Percentiles rank a stretch among this genome's conserved stretches.
phyloP scores from a whole-genome alignment of 1,139 yeast genomes.

The Pneumocystis carinii region DNA sequence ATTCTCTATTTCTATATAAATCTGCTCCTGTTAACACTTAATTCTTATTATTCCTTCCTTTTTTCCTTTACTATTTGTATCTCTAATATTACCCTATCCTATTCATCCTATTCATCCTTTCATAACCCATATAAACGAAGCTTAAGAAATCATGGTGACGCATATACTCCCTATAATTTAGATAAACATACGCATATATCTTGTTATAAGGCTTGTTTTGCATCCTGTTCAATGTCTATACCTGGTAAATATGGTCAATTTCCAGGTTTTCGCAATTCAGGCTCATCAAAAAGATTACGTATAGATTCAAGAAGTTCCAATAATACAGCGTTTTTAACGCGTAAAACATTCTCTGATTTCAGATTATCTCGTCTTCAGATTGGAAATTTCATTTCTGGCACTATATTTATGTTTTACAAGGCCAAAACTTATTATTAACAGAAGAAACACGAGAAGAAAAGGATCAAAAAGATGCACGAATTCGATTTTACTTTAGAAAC shows the following conservation, averaged over 20 bases:
- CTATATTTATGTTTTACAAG: not conserved
- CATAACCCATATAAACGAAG: too few relatives aligned
- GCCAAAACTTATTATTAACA: not conserved
- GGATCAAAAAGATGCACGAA: slow-evolving; percentile 14
- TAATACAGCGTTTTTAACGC: not conserved
- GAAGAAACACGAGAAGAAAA: not conserved
- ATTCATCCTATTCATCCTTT: too few relatives aligned
- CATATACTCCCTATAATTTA: not conserved
- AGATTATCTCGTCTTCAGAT: slow-evolving; percentile 16
- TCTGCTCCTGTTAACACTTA: too few relatives aligned
- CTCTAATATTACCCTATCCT: too few relatives aligned
- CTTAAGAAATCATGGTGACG: not conserved
- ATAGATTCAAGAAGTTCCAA: too few relatives aligned
- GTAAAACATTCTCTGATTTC: slow-evolving; percentile 15
- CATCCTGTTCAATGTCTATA: not conserved
- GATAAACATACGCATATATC: not conserved
- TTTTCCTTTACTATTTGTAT: too few relatives aligned
- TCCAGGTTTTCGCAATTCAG: not conserved
- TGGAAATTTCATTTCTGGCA: slow-evolving; percentile 15
- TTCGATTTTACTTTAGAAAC: slow-evolving; percentile 9
- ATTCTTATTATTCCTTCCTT: too few relatives aligned
- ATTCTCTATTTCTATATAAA: too few relatives aligned
- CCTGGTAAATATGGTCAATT: not conserved
- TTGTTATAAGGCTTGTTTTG: not conserved
- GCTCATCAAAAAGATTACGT: not conserved